phyloP scores from a whole-genome alignment of 2,329 filamentous ascomycete species.

The Teratosphaeriaceae sp. region DNA sequence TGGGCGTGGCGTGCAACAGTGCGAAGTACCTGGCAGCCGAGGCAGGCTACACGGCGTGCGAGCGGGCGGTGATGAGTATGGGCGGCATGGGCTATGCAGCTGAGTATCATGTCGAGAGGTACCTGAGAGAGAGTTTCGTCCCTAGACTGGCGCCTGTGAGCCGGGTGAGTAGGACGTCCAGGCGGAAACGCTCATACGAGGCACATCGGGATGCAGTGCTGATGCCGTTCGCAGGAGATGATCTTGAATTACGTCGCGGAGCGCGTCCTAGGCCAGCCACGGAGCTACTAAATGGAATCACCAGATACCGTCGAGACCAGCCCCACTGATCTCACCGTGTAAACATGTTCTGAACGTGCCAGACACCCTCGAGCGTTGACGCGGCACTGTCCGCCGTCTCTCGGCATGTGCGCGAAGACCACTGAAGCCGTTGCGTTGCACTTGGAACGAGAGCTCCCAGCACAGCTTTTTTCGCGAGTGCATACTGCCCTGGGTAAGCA shows the following conservation, averaged over 20 bases:
- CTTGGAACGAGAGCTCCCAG: too few relatives aligned
- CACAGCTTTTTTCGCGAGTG: too few relatives aligned
- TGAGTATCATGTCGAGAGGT: conserved; percentile 57
- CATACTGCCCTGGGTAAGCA: too few relatives aligned
- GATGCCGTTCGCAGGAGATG: conserved; percentile 53
- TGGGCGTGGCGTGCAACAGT: conserved; percentile 50
- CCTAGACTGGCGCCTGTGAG: conserved; percentile 55
- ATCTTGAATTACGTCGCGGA: conserved; percentile 68
- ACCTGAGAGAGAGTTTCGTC: conserved; percentile 52
- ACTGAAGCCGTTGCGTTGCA: too few relatives aligned
- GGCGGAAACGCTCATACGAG: too few relatives aligned
- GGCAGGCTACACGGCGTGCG: conserved; percentile 54
- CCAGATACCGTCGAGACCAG: not conserved
- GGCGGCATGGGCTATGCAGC: conserved; percentile 59
- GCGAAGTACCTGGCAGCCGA: conserved; percentile 56
- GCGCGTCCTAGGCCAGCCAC: conserved; percentile 43
- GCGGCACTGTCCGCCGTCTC: too few relatives aligned
- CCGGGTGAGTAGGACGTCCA: conserved; percentile 35
- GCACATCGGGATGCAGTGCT: too few relatives aligned
- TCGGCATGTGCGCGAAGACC: too few relatives aligned
- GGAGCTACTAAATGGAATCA: too few relatives aligned
- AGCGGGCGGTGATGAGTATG: conserved; percentile 51
- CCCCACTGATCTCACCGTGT: too few relatives aligned
- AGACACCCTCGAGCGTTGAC: too few relatives aligned
- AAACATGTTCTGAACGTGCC: too few relatives aligned